Base-by-base conservation (phyloP, 352 stramenopile genomes). In the Globisporangium nunn region DNA sequence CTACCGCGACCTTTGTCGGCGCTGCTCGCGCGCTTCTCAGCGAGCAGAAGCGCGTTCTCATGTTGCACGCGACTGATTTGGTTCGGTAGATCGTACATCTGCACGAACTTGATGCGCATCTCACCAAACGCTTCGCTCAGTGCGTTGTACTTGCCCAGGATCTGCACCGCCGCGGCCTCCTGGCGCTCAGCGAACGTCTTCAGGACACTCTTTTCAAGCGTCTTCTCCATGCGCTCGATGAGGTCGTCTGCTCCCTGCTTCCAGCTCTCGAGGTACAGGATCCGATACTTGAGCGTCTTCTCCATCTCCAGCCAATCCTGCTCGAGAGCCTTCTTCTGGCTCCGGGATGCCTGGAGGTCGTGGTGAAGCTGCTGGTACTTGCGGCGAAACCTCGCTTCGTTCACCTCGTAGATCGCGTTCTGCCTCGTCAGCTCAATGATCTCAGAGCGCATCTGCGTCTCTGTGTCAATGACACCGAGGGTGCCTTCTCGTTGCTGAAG, bases 261-360 rank as follows among this genome's bases (percentile, higher is more conserved):
- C 79, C 86, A 97, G 59, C 88, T 85, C 63, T 98, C 92, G 10
- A 98, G 69, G 56, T 96, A 97, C 39, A 97, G 56, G 8, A 97
- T 76, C 4, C 91, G 82, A 59, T 79, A 75, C 58, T 96, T 95
- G 12, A 96, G 74, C 30, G 80, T 74, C 40, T 81, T 85, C 58
- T 97, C 86, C 71, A 96, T 89, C 50, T 97, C 85, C 4, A 94
- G 66, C 71, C 91, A 90, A 50, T 96, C 85, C 29, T 66, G 53
- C 51, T 95, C 72, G 4, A 90, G 49, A 18, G 75, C 51, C 5
- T 58, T 56, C 8, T 71, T 73, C 10, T 67, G 71, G 0, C 70
- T 47, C 3, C 65, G 62, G 18, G 67, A 69, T 11, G 57, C 70
- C 4, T 53, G 59, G 48, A 84, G 71, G 47, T 90, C 68, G 11